These are phyloP conservation scores for Streptanthus diversifolius DNA, from an alignment of 345 rosid species.

Conservation along the genomic window DNA sequence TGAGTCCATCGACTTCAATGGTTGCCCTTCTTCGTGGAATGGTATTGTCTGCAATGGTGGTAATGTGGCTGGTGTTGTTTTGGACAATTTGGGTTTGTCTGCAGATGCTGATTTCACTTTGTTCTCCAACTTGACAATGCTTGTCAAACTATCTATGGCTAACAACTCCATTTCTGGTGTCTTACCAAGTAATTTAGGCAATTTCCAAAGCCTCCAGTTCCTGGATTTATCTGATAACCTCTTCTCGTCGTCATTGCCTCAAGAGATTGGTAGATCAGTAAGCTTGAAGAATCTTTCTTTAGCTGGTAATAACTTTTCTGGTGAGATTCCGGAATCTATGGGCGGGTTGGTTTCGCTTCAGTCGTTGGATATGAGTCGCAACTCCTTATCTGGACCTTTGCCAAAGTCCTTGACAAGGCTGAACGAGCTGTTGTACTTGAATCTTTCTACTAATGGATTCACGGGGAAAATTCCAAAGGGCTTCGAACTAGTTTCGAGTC, in stretches of 20 bases:
- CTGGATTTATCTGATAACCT: slow-evolving; percentile 76
- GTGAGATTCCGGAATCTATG: slow-evolving; percentile 64
- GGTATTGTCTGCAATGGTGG: slow-evolving; percentile 89
- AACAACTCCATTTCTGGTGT: slow-evolving; percentile 79
- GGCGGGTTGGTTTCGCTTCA: slow-evolving; percentile 64
- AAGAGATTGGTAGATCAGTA: slow-evolving; percentile 58
- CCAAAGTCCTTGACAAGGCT: slow-evolving; percentile 62
- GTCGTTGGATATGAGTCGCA: slow-evolving; percentile 83
- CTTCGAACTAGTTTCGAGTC: slow-evolving; percentile 56
- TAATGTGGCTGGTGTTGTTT: slow-evolving; percentile 84
- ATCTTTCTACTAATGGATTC: slow-evolving; percentile 74
- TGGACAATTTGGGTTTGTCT: slow-evolving; percentile 70
- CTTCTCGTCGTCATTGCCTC: slow-evolving; percentile 58
- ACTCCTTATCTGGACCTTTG: slow-evolving; percentile 74
- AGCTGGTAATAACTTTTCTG: slow-evolving; percentile 90
- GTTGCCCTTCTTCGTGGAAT: slow-evolving; percentile 98
- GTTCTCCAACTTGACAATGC: slow-evolving; percentile 79
- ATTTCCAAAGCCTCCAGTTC: slow-evolving; percentile 67
- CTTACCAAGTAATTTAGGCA: slow-evolving; percentile 61
- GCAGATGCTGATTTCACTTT: slow-evolving; percentile 79
- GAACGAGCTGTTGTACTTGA: slow-evolving; percentile 52
- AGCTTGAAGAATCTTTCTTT: slow-evolving; percentile 70
- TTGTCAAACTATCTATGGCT: slow-evolving; percentile 81
- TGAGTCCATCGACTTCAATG: slow-evolving; percentile 89
- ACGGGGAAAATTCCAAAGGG: slow-evolving; percentile 65